These are phyloP conservation scores for Lyophyllum semitale DNA, from an alignment of 768 basidiomycete genomes.

Conservation along the genomic window DNA sequence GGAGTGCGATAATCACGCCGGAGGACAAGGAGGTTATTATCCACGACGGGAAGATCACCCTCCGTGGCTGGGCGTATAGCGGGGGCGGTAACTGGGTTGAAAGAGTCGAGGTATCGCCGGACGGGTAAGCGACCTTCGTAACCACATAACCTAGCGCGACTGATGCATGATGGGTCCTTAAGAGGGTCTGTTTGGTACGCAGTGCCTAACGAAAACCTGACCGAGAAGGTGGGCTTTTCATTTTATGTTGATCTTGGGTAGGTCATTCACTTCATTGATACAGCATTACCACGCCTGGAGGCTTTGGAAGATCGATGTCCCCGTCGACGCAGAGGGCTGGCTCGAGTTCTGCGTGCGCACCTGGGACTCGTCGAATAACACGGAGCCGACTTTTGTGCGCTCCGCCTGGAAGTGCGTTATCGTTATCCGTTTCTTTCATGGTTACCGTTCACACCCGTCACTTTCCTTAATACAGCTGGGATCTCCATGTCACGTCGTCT, in stretches of 20 bases:
- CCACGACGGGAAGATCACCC: slow-evolving; percentile 47
- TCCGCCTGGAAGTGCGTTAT: slow-evolving; percentile 52
- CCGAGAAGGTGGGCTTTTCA: slow-evolving; percentile 39
- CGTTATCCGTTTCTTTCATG: neutral
- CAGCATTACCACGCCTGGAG: slow-evolving; percentile 59
- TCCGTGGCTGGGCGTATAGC: slow-evolving; percentile 46
- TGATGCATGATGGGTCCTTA: neutral
- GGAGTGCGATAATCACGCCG: slow-evolving; percentile 52
- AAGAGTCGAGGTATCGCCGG: slow-evolving; percentile 54
- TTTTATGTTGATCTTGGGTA: neutral
- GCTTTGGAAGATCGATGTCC: slow-evolving; percentile 52
- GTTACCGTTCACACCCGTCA: neutral
- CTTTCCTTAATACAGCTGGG: slow-evolving; percentile 38
- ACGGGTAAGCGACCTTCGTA: slow-evolving; percentile 36
- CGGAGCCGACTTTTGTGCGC: slow-evolving; percentile 55
- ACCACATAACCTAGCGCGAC: neutral
- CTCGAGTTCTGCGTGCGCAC: slow-evolving; percentile 56
- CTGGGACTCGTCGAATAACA: slow-evolving; percentile 62
- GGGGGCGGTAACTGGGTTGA: slow-evolving; percentile 57
- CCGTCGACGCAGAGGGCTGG: slow-evolving; percentile 58
- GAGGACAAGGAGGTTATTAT: slow-evolving; percentile 45
- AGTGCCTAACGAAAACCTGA: slow-evolving; percentile 46
- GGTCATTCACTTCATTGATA: no score
- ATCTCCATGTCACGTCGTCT: slow-evolving; percentile 55
- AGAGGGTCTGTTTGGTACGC: slow-evolving; percentile 55